Evolutionary conservation across 495 filamentous ascomycete genomes (phyloP), one percentile per base, ranked within the genome.

Genomic region (Penicillium chermesinum): DNA sequence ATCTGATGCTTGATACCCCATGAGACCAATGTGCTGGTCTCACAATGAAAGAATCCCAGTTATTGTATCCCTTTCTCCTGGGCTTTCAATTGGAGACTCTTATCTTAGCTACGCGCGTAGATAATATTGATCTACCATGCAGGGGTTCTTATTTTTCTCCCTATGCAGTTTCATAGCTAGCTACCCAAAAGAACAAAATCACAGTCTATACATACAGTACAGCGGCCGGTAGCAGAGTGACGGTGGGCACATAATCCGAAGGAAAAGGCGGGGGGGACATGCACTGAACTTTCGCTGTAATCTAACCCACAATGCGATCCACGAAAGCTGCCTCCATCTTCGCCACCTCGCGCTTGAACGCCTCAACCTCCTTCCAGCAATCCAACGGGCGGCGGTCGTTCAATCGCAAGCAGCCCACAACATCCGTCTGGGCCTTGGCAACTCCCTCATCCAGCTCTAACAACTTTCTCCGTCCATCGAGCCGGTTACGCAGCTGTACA

Each of bases 311-410:
- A 52, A 93, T 84, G 68, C 83, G 87, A 58, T 91, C 83, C 36
- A 97, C 84, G 79, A 94, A 97, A 15, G 75, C 77, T 65, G 80
- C 84, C 75, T 97, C 91, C 67, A 96, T 62, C 63, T 73, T 77
- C 40, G 88, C 79, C 21, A 96, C 90, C 74, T 94, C 89, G 55
- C 76, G 76, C 77, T 87, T 93, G 58, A 98, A 98, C 21, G 71
- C 75, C 67, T 89, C 86, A 15, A 97, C 91, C 77, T 98, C 94
- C 66, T 81, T 78, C 85, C 88, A 97, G 77, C 93, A 98, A 75
- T 97, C 84, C 63, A 98, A 68, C 62, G 93, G 94, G 68, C 89
- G 77, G 42, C 90, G 74, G 60, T 97, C 91, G 71, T 96, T 86
- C 61, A 82, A 74, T 54, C 85, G 72, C 74, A 98, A 73, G 66